These are phyloP conservation scores for Intubia oerlemansii DNA, from an alignment of 2,329 filamentous ascomycete species.

Conservation along the genomic window DNA sequence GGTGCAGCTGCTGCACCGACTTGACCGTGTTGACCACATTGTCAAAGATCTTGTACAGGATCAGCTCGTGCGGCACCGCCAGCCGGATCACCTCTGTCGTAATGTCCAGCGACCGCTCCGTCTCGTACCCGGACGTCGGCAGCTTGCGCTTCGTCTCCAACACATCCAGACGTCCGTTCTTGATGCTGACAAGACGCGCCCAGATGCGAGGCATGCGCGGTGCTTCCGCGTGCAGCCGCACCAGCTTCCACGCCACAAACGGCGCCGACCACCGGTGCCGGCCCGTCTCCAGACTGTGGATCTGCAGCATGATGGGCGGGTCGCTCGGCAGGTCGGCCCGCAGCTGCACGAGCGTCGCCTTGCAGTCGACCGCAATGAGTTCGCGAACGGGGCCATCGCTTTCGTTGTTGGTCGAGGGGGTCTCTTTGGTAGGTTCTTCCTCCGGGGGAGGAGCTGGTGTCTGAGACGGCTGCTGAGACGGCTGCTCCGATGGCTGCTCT, in stretches of 20 bases:
- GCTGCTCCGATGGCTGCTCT: no score
- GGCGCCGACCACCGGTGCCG: conserved; percentile 75
- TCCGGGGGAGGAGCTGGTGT: no score
- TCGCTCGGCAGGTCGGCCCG: conserved; percentile 79
- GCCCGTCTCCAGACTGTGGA: conserved; percentile 64
- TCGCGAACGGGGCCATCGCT: conserved; percentile 23
- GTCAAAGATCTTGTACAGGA: conserved; percentile 80
- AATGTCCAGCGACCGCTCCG: conserved; percentile 70
- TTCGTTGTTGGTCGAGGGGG: neutral
- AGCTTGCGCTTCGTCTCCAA: no score
- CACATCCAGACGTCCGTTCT: conserved; percentile 50
- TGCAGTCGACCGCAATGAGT: conserved; percentile 63
- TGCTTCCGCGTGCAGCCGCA: conserved; percentile 72
- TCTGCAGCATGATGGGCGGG: conserved; percentile 76
- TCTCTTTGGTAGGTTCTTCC: no score
- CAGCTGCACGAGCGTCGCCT: conserved; percentile 60
- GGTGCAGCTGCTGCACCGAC: conserved; percentile 73
- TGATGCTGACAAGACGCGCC: conserved; percentile 72
- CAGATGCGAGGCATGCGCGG: conserved; percentile 68
- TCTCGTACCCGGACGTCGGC: conserved; percentile 30
- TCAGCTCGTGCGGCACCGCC: conserved; percentile 76
- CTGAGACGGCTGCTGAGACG: no score
- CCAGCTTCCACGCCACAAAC: conserved; percentile 54
- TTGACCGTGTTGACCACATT: conserved; percentile 80
- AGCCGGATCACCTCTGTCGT: conserved; percentile 69